Conservation (phyloP, 2,329 filamentous ascomycete genomes). For the Xylariaceae sp. region DNA sequence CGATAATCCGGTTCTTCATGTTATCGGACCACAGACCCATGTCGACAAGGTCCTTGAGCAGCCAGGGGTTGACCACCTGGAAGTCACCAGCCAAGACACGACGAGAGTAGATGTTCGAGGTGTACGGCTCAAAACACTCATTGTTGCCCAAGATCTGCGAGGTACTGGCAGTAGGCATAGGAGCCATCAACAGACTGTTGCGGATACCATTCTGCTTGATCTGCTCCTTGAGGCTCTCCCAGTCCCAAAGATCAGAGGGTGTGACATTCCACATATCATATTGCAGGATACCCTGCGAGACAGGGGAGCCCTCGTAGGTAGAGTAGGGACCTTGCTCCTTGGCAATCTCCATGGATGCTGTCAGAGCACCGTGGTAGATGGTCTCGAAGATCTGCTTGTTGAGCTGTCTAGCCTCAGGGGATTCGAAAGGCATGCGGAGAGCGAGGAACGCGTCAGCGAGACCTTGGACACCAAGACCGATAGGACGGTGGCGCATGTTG, state of each 20-base stretch:
- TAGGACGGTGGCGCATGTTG: constrained; percentile 95
- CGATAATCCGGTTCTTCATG: constrained; percentile 99
- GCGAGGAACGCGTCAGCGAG: constrained; percentile 97
- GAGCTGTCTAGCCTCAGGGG: constrained; percentile 84
- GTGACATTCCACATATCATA: constrained; percentile 99
- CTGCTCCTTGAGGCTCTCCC: constrained; percentile 80
- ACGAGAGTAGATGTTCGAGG: constrained; percentile 98
- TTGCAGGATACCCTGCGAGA: constrained; percentile 92
- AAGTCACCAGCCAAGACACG: constrained; percentile 97
- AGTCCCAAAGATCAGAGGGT: constrained; percentile 94
- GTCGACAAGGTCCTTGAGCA: constrained; percentile 96
- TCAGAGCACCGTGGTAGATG: constrained; percentile 94
- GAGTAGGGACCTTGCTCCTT: constrained; percentile 80
- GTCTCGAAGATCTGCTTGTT: constrained; percentile 99
- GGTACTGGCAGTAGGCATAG: constrained; percentile 96
- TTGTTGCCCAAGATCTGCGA: constrained; percentile 99
- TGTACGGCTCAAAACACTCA: constrained; percentile 99
- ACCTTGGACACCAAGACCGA: constrained; percentile 95
- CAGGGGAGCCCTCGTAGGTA: constrained; percentile 88
- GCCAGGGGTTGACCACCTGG: constrained; percentile 98
- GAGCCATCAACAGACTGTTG: constrained; percentile 91
- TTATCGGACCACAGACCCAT: constrained; percentile 97
- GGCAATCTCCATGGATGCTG: constrained; percentile 81
- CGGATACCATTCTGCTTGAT: constrained; percentile 91
- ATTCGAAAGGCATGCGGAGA: constrained; percentile 94